phyloP scores from a whole-genome alignment of 2,329 filamentous ascomycete genomes.

The Cladosporium sp. region DNA sequence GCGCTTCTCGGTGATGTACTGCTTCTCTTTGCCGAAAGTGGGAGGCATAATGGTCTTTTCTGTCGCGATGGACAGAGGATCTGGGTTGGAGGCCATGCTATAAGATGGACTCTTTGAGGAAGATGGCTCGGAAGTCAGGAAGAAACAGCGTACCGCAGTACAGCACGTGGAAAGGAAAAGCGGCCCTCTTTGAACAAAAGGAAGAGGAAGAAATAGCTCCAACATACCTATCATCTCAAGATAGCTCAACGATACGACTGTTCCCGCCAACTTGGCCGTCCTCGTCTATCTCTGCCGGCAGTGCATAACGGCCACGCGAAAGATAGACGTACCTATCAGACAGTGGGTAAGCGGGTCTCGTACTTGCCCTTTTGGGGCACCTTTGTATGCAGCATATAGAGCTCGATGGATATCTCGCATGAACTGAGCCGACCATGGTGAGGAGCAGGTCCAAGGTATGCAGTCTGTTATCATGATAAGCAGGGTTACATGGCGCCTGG shows the following conservation, averaged over 20 bases:
- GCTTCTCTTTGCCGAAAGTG: slow-evolving; percentile 2
- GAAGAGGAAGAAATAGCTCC: not conserved
- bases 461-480: slow-evolving; percentile 9
- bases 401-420: not conserved
- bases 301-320: not conserved
- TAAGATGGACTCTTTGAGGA: not conserved
- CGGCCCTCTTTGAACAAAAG: not conserved
- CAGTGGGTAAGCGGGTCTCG: not conserved
- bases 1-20: not conserved
- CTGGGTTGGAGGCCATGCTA: slow-evolving; percentile 1
- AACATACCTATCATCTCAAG: not conserved
- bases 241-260: not conserved
- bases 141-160: not conserved
- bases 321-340: not conserved
- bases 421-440: not conserved
- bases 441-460: not conserved
- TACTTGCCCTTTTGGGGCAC: not conserved
- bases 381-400: not conserved
- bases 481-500: slow-evolving; percentile 1
- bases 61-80: slow-evolving; percentile 7
- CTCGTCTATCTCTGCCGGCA: not conserved
- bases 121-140: not conserved
- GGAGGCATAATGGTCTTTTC: slow-evolving; percentile 7
- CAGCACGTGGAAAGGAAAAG: not conserved
- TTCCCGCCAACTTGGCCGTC: not conserved